Conservation (phyloP, 176 grass and related monocot species). For the Rhynchospora pubera region DNA sequence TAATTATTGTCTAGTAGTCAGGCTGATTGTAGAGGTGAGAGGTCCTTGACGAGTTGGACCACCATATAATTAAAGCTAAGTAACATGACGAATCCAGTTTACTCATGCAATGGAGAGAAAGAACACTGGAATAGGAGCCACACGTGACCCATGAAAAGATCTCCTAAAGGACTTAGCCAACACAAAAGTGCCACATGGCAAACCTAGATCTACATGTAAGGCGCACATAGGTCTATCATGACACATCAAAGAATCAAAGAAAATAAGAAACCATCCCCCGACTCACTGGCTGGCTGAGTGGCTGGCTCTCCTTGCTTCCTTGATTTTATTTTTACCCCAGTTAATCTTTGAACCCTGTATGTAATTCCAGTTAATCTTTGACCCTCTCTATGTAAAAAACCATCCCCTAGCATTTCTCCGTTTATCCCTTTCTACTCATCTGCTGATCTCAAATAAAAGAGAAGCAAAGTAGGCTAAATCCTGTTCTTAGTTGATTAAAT, state of each 20-base stretch:
- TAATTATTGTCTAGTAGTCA: too few relatives aligned
- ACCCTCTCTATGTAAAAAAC: too few relatives aligned
- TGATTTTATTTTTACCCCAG: background rate
- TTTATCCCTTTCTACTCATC: too few relatives aligned
- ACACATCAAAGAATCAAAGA: background rate
- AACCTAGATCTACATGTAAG: background rate
- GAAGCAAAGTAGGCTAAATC: background rate
- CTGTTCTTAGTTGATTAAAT: too few relatives aligned
- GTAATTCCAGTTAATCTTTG: background rate
- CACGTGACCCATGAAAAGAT: slow-evolving; percentile 3
- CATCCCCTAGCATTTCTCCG: too few relatives aligned
- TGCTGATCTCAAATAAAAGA: too few relatives aligned
- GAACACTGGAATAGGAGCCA: background rate
- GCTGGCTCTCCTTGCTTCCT: background rate
- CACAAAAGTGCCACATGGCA: background rate
- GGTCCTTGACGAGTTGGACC: too few relatives aligned
- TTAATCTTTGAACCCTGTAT: background rate
- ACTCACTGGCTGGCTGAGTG: too few relatives aligned
- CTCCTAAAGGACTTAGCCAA: background rate
- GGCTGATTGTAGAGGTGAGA: too few relatives aligned
- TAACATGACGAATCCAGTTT: too few relatives aligned
- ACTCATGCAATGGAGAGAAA: background rate
- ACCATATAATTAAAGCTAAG: too few relatives aligned
- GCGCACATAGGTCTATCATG: background rate
- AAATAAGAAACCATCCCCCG: background rate